A percentile compares a stretch with the other conserved stretches of the same genome.
These are phyloP conservation scores for Microbotryum violaceum DNA, from an alignment of 1,284 basidiomycete species.

Conservation along the genomic window DNA sequence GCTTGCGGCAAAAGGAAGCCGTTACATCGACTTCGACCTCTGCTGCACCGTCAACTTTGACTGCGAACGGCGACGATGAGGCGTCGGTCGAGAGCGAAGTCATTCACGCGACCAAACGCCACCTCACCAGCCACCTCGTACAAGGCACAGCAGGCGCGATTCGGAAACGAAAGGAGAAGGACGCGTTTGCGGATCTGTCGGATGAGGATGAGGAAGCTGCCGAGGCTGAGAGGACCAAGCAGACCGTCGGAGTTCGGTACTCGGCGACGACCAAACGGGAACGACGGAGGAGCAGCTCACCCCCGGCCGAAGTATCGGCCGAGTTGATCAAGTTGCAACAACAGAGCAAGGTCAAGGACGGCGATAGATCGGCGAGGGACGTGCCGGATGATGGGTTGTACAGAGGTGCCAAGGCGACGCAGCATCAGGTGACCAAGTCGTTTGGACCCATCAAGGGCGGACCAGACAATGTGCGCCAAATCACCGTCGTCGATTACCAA, in stretches of 20 bases:
- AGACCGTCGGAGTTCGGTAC: slow-evolving; percentile 22
- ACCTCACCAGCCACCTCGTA: slow-evolving; percentile 21
- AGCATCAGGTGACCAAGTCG: slow-evolving; percentile 50
- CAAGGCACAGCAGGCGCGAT: slow-evolving; percentile 24
- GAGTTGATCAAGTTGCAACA: slow-evolving; percentile 19
- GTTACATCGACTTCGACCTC: neutral
- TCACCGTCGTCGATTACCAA: slow-evolving; percentile 95
- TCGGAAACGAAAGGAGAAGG: slow-evolving; percentile 10
- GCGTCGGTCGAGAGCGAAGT: slow-evolving; percentile 19
- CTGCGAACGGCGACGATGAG: neutral
- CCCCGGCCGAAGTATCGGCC: slow-evolving; percentile 26
- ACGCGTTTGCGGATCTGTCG: neutral
- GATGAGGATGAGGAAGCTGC: slow-evolving; percentile 14
- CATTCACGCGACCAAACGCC: slow-evolving; percentile 12
- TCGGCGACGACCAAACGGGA: slow-evolving; percentile 5
- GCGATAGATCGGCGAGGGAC: slow-evolving; percentile 8
- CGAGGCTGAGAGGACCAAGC: neutral
- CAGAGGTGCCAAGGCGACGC: slow-evolving; percentile 72
- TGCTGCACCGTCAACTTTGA: neutral
- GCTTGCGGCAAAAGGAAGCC: slow-evolving; percentile 20
- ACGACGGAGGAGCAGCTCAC: slow-evolving; percentile 19
- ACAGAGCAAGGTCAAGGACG: slow-evolving; percentile 10
- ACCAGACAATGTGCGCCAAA: slow-evolving; percentile 78
- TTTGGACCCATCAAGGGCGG: slow-evolving; percentile 34
- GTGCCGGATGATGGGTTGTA: slow-evolving; percentile 75